These are phyloP conservation scores for Dendrocalamus latiflorus DNA, from an alignment of 202 grass and related monocot genomes.

Conservation along the genomic window DNA sequence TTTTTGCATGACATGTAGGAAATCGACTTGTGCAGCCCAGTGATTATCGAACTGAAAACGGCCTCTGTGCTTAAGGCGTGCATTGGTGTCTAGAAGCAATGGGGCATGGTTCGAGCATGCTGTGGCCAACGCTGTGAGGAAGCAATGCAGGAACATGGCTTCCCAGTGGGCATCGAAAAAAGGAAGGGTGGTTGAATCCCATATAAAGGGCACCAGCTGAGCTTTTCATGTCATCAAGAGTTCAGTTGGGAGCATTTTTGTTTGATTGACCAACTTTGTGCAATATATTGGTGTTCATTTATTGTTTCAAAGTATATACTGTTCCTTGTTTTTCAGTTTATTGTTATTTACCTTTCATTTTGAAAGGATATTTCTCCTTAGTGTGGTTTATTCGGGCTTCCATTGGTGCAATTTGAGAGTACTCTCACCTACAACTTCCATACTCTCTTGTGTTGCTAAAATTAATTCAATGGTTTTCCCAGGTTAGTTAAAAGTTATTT, in stretches of 20 bases:
- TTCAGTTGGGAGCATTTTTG: not conserved
- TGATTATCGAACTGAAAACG: no score
- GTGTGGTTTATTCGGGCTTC: not conserved
- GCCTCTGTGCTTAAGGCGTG: no score
- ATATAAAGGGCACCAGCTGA: not conserved
- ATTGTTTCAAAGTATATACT: not conserved
- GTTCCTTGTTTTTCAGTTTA: not conserved
- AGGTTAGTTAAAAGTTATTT: not conserved
- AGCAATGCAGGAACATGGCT: no score
- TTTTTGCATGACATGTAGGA: no score
- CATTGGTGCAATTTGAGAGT: not conserved
- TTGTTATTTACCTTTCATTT: not conserved
- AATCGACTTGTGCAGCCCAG: no score
- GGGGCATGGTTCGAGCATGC: no score
- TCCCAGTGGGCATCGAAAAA: not conserved
- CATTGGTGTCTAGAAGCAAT: no score
- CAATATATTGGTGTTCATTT: not conserved
- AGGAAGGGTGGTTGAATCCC: not conserved
- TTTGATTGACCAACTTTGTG: not conserved
- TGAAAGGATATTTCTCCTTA: not conserved
- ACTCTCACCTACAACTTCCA: not conserved
- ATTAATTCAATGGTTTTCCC: not conserved
- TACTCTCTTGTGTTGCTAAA: not conserved
- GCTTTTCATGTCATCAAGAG: not conserved
- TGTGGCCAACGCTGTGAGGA: no score